Evolutionary conservation across 1,284 basidiomycete genomes (phyloP), one percentile per base, ranked within the genome.

Genomic region (Trametes polyzona): DNA sequence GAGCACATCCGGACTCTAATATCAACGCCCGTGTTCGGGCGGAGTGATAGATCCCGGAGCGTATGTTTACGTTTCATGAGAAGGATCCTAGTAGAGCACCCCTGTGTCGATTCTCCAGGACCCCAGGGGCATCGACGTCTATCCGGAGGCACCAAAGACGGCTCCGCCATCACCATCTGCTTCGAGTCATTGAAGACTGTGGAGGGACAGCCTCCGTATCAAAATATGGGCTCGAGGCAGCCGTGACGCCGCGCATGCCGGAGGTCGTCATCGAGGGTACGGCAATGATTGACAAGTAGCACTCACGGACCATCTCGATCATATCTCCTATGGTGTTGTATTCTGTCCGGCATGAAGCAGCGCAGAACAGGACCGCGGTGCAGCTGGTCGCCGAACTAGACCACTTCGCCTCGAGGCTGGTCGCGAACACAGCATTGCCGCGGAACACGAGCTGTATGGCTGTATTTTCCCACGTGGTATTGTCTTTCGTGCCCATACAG

Each of bases 21-120:
- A 58, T 58, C 56, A 58, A 32, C 48, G 35, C 48, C 47, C 52
- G 42, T 16, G 33, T 39, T 36, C 36, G 23, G 39, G 43, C 58
- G 51, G 62, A 29, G 47, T 47, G 40, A 55, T 42, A 47, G 39
- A 40, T 27, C 51, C 62, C 62, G 59, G 58, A 54, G 24, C 23
- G 24, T 19, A 23, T 32, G 21, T 58, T 51, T 52, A 58, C 43
- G 57, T 56, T 63, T 60, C 55, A 54, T 29, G 57, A 17, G 37
- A 12, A 49, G 39, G 35, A 23, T 37, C 52, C 50, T 40, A 48
- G 30, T 35, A 42, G 16, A 17, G 37, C 48, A 19, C 44, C 29
- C 10, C 33, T 26, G 33, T 33, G 47, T 57, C 47, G 35, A 21
- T 35, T 2, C 41, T 10, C 27, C 29, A 39, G n/a, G 29, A 4